Evolutionary conservation across 2,329 filamentous ascomycete genomes (phyloP).

Genomic region (Alternaria tenuissima): DNA sequence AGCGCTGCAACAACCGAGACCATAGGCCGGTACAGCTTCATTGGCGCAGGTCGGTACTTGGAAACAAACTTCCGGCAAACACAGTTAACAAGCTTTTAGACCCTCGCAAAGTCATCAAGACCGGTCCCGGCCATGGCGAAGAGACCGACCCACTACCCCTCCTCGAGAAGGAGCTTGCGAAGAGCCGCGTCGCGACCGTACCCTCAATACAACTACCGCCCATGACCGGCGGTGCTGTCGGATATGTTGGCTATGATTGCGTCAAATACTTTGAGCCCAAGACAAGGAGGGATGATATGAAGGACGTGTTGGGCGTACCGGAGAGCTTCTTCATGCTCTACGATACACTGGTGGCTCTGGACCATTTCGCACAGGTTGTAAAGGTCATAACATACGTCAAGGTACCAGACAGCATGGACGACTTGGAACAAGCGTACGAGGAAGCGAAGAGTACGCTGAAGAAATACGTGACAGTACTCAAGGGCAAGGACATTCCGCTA

Average conservation of each 20-base stretch:
- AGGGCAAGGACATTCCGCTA: constrained; percentile 76
- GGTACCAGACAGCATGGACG: constrained; percentile 62
- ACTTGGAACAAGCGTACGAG: constrained; percentile 74
- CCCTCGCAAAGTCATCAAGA: constrained; percentile 80
- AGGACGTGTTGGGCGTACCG: constrained; percentile 87
- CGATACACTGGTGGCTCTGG: constrained; percentile 92
- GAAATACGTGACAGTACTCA: constrained; percentile 74
- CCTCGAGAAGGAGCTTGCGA: constrained; percentile 80
- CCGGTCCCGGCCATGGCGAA: constrained; percentile 85
- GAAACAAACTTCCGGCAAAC: constrained; percentile 1
- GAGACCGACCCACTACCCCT: constrained; percentile 83
- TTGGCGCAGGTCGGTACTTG: constrained; percentile 73
- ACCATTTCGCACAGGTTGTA: constrained; percentile 91
- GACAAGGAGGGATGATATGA: constrained; percentile 84
- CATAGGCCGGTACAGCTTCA: constrained; percentile 93
- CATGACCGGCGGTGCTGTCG: constrained; percentile 89
- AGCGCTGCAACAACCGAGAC: constrained; percentile 91
- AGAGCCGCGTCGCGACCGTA: constrained; percentile 81
- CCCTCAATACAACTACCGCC: constrained; percentile 84
- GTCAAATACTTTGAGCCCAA: constrained; percentile 98
- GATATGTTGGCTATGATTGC: constrained; percentile 97
- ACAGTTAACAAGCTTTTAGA: constrained; percentile 50
- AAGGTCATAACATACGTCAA: constrained; percentile 92
- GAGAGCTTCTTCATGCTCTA: constrained; percentile 98
- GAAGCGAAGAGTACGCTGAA: constrained; percentile 71